A percentile compares a stretch with the other conserved stretches of the same genome.
phyloP scores from a whole-genome alignment of 2,329 filamentous ascomycete genomes.

The Emmonsia crescens region DNA sequence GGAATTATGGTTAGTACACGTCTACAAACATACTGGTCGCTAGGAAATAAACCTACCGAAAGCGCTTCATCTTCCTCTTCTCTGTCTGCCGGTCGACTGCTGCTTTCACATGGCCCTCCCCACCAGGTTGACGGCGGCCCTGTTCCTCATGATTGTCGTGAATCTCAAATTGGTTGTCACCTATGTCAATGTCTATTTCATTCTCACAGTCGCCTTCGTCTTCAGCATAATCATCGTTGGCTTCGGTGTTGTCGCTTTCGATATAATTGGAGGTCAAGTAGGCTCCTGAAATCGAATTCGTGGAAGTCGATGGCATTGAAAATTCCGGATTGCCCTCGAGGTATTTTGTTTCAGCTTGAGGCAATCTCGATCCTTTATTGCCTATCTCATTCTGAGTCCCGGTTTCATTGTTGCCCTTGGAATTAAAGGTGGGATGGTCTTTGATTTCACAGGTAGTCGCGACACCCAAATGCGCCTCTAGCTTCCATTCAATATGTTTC shows the following conservation, averaged over 20 bases:
- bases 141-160: slow-evolving; percentile 4
- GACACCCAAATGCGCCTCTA: background rate
- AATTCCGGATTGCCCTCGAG: background rate
- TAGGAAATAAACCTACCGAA: slow-evolving; percentile 24
- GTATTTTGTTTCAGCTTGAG: background rate
- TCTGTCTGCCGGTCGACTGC: slow-evolving; percentile 21
- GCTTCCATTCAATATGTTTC: background rate
- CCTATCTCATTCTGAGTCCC: background rate
- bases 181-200: slow-evolving; percentile 11
- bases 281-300: background rate
- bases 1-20: background rate
- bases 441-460: background rate
- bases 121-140: slow-evolving; percentile 15
- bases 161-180: background rate
- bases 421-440: background rate
- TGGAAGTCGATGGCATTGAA: slow-evolving; percentile 1
- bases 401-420: background rate
- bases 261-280: slow-evolving; percentile 4
- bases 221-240: background rate
- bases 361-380: background rate
- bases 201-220: slow-evolving; percentile 9
- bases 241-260: slow-evolving; percentile 1
- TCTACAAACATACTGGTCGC: background rate
- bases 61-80: slow-evolving; percentile 36
- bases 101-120: slow-evolving; percentile 20